Conservation (phyloP, 805 yeast genomes). For the Torulaspora gathmanii region DNA sequence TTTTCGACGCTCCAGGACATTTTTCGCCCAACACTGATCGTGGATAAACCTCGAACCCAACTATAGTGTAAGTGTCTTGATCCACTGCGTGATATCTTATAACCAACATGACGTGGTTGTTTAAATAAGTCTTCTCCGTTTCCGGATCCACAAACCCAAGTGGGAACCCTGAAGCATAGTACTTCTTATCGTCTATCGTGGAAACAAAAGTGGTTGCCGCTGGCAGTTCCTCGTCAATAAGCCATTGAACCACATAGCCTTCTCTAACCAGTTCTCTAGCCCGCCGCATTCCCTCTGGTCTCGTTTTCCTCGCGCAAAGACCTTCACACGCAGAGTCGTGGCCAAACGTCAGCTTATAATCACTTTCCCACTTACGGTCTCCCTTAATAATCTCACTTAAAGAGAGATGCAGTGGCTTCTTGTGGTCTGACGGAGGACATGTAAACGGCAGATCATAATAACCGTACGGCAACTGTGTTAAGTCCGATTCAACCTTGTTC, state of each 20-base stretch:
- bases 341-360: conserved; percentile 59
- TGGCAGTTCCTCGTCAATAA: conserved; percentile 68
- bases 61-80: conserved; percentile 52
- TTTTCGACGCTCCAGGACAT: conserved; percentile 72
- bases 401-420: conserved; percentile 62
- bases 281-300: conserved; percentile 45
- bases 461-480: conserved; percentile 66
- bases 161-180: conserved; percentile 84
- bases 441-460: conserved; percentile 76
- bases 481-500: conserved; percentile 72
- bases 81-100: conserved; percentile 60
- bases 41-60: conserved; percentile 88
- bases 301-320: conserved; percentile 62
- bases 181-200: conserved; percentile 53
- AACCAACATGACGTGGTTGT: conserved; percentile 80
- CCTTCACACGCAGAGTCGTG: conserved; percentile 61
- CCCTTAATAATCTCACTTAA: conserved; percentile 76
- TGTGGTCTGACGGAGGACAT: conserved; percentile 56
- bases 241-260: conserved; percentile 80
- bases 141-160: conserved; percentile 59
- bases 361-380: conserved; percentile 73
- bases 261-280: conserved; percentile 60
- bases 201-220: conserved; percentile 80
- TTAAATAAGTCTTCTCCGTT: conserved; percentile 52
- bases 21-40: conserved; percentile 60